A percentile compares a stretch with the other conserved stretches of the same genome.
phyloP scores from a whole-genome alignment of 768 basidiomycete species.

The Filobasidium floriforme region DNA sequence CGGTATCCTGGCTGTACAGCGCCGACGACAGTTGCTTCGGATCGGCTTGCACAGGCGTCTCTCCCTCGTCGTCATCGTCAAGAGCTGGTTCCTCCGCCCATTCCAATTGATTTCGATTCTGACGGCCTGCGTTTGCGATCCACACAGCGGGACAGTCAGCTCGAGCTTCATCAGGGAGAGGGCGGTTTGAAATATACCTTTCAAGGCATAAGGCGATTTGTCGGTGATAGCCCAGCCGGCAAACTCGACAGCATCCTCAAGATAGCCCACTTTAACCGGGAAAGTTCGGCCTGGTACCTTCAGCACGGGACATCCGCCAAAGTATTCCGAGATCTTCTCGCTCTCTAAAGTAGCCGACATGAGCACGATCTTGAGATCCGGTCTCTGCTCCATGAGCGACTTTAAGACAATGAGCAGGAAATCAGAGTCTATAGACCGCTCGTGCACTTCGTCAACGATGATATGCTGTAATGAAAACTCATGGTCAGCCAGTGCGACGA shows the following conservation, averaged over 20 bases:
- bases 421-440: constrained; percentile 93
- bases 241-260: constrained; percentile 85
- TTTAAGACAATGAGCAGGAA: constrained; percentile 91
- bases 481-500: constrained; percentile 5
- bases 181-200: constrained; percentile 18
- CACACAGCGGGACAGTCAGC: neutral
- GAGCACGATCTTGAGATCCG: constrained; percentile 86
- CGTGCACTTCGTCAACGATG: constrained; percentile 94
- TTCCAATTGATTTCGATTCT: constrained; percentile 57
- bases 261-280: constrained; percentile 73
- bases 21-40: constrained; percentile 37
- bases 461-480: constrained; percentile 59
- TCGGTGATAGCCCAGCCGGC: constrained; percentile 72
- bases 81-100: constrained; percentile 67
- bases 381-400: constrained; percentile 64
- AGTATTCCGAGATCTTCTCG: constrained; percentile 64
- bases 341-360: constrained; percentile 93
- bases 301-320: constrained; percentile 71
- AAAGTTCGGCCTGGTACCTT: constrained; percentile 90
- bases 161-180: neutral
- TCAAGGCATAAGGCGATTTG: constrained; percentile 60
- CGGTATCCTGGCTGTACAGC: constrained; percentile 69
- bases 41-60: constrained; percentile 23
- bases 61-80: constrained; percentile 41
- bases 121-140: constrained; percentile 40